Evolutionary conservation across 2,329 filamentous ascomycete genomes (phyloP), one percentile per base, ranked within the genome.

Genomic region (Ceratocystiopsis sp.): DNA sequence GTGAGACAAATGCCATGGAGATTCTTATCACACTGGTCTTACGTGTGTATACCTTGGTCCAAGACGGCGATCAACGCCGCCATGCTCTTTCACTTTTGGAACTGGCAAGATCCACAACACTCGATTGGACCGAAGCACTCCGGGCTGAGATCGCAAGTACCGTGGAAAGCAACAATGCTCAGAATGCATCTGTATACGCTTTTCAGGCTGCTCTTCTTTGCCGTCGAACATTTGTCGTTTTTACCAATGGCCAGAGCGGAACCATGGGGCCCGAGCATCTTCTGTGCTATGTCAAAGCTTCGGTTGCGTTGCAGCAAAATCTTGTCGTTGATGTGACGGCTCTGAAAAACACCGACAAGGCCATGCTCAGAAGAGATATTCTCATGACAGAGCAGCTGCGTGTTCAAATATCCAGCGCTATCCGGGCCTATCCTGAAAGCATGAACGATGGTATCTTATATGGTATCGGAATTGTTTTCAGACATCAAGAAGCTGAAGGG

Each of bases 191-290:
- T 3, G 48, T 51, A 0, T 75, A 71, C 47, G 63, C 63, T 0
- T 61, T 80, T 0, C 67, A 66, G 56, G 67, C 74, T 0, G 67
- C 75, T 0, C 47, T 81, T 0, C 57, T 80, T 0, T 79, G 74
- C 41, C 61, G 62, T 9, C 55, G 56, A 15, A 65, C 61, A 0
- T 64, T 60, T 40, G 46, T 48, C 1, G 46, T 51, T 1, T 33
- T 47, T 2, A 8, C 14, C 2, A 17, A 9, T 6, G 25, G 40
- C n/a, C 16, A 4, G 25, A 21, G 33, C 16, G 35, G 29, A 15
- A n/a, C 6, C 1, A 19, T 44, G 8, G 16, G 11, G 2, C 17
- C 37, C 9, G 14, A 25, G 4, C 38, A 47, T 3, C 17, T 50
- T 1, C n/a, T 19, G 1, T 18, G 16, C 3, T 49, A 44, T 9